Conservation (phyloP, 257 asterid species). For the Agastache rugosa region DNA sequence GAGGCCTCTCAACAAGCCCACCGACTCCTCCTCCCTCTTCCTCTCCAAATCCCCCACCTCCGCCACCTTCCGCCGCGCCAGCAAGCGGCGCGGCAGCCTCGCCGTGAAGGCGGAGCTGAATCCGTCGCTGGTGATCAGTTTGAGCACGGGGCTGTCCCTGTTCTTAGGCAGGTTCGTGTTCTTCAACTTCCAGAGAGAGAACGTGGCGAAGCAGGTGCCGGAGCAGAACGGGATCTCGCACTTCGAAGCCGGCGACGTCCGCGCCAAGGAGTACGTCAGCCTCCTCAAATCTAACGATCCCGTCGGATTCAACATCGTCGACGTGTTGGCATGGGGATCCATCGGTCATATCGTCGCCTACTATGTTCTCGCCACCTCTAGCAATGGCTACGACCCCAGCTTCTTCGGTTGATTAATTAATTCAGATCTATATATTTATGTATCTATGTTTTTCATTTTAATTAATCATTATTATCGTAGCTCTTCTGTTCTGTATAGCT, state of each 20-base stretch:
- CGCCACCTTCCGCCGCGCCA: conserved; percentile 46
- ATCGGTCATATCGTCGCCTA: conserved; percentile 96
- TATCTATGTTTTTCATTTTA: no score
- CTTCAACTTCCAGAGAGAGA: conserved; percentile 97
- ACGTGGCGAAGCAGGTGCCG: conserved; percentile 94
- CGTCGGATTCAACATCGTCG: conserved; percentile 92
- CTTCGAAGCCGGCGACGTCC: conserved; percentile 87
- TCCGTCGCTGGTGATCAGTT: conserved; percentile 76
- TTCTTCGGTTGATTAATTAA: conserved; percentile 53
- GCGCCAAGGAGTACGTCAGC: conserved; percentile 97
- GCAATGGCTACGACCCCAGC: conserved; percentile 94
- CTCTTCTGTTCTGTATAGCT: no score
- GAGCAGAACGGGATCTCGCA: conserved; percentile 86
- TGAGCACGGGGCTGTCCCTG: conserved; percentile 90
- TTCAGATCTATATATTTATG: not conserved
- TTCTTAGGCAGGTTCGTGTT: conserved; percentile 91
- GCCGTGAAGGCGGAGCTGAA: conserved; percentile 74
- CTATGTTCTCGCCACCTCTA: conserved; percentile 88
- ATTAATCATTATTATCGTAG: no score
- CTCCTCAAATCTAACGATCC: conserved; percentile 93
- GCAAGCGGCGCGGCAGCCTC: conserved; percentile 29
- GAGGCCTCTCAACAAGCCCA: conserved; percentile 74
- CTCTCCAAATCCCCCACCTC: conserved; percentile 33
- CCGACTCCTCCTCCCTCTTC: conserved; percentile 46
- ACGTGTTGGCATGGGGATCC: conserved; percentile 96